Base-by-base conservation (phyloP, 495 filamentous ascomycete genomes). In the Annulohypoxylon moriforme region DNA sequence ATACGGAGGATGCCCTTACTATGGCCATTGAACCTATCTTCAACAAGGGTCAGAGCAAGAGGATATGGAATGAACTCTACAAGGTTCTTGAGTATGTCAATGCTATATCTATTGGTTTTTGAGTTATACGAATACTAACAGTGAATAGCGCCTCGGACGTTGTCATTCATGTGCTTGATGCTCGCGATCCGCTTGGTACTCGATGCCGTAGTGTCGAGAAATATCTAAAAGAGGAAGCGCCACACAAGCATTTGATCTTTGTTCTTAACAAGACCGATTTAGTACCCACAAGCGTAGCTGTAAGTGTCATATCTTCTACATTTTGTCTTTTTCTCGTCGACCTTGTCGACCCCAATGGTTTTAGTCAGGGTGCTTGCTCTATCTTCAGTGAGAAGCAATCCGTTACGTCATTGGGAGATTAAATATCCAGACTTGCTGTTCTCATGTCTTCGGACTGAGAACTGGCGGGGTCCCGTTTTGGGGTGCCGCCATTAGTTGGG, bases 371-470 rank as follows among this genome's bases (percentile, higher is more conserved):
- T 89, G 87, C 86, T 89, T 92, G 87, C 78, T 81, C 81, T 80
- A 76, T 69, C 69, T 78, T 71, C 88, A 75, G 87, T 96, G 93
- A 91, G 89, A 87, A 86, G 85, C 67, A 67, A 87, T 92, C 95
- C 94, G 96, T 99, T 99, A 99, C 93, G 91, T 89, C 92, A 87
- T 92, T 98, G 96, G 95, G 90, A 99, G 86, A 99, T 89, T 78
- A 83, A 77, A 87, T 72, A 70, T 84, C 87, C 85, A 85, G 80
- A 88, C 90, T 91, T 89, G 86, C 87, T 83, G 86, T 87, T 88
- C 84, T 77, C 76, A 50, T 78, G 80, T 82, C 72, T 68, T 85
- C 77, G 78, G 81, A 85, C 84, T 79, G 82, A 82, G 87, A 88
- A 84, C 86, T 91, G 92, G 89, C 80, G 80, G 78, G 84, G 79